Conservation (phyloP, 495 filamentous ascomycete genomes). For the Podospora pseudocomata region DNA sequence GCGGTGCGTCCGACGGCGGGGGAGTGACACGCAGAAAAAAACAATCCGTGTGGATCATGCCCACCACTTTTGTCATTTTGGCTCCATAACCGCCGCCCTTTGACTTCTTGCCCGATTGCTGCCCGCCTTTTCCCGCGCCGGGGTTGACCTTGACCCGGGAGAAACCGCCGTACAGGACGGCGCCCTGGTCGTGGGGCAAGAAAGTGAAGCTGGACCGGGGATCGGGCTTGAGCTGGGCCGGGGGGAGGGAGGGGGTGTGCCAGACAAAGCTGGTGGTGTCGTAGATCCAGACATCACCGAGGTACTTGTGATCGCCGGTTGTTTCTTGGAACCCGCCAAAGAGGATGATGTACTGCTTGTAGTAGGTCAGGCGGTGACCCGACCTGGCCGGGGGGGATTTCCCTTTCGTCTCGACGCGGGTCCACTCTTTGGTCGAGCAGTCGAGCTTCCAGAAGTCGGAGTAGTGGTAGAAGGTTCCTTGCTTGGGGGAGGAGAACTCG, state of each 20-base stretch:
- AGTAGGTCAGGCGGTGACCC: conserved; percentile 93
- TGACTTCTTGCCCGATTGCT: conserved; percentile 41
- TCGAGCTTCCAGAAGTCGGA: conserved; percentile 97
- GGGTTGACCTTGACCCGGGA: conserved; percentile 74
- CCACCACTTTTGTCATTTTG: conserved; percentile 55
- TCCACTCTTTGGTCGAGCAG: conserved; percentile 79
- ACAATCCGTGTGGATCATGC: conserved; percentile 82
- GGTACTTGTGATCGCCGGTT: conserved; percentile 85
- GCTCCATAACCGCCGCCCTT: conserved; percentile 36
- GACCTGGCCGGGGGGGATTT: conserved; percentile 84
- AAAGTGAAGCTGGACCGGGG: conserved; percentile 86
- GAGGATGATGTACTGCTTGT: conserved; percentile 57
- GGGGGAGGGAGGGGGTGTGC: conserved; percentile 66
- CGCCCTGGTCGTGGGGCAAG: conserved; percentile 82
- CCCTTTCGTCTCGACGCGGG: conserved; percentile 78
- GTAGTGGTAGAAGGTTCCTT: conserved; percentile 98
- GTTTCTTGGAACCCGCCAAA: conserved; percentile 84
- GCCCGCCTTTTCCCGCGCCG: conserved; percentile 20
- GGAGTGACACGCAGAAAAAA: conserved; percentile 85
- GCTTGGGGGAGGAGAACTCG: conserved; percentile 68
- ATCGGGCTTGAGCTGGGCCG: conserved; percentile 81
- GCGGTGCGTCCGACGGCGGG: conserved; percentile 58
- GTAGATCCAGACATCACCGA: conserved; percentile 64
- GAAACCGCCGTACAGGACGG: conserved; percentile 89
- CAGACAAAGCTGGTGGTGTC: conserved; percentile 67